Conservation (phyloP, 108 stramenopile species). For the Nitzschia palea region DNA sequence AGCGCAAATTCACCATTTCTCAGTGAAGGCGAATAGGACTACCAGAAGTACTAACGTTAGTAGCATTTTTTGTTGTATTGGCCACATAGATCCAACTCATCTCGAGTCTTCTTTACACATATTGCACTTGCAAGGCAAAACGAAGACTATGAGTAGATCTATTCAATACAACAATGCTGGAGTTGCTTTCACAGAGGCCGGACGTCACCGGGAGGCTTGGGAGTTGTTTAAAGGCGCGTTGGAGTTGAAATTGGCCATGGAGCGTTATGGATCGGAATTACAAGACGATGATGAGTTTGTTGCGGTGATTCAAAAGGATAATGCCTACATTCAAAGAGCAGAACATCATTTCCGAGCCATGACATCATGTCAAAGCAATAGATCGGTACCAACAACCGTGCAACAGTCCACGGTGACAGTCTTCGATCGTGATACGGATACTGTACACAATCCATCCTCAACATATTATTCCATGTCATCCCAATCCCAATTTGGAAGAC, state of each 20-base stretch:
- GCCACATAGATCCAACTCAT: background rate
- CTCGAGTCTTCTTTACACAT: too few species aligned
- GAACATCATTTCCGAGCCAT: constrained; percentile 3
- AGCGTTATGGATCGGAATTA: background rate
- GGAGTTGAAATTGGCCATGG: constrained; percentile 16
- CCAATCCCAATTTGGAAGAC: background rate
- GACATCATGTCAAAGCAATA: background rate
- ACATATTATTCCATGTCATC: background rate
- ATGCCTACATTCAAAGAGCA: constrained; percentile 15
- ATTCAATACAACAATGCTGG: constrained; percentile 34
- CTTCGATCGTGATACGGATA: background rate
- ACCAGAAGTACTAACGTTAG: background rate
- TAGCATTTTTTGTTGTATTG: background rate
- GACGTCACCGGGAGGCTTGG: constrained; percentile 12
- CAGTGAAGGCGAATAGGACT: background rate
- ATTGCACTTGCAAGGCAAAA: too few species aligned
- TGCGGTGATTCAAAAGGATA: background rate
- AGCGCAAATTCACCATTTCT: too few species aligned
- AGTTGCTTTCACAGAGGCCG: constrained; percentile 17
- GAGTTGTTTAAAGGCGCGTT: constrained; percentile 28
- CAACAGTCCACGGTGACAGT: background rate
- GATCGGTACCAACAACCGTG: background rate
- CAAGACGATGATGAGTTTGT: background rate
- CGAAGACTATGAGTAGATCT: background rate
- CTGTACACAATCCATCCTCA: background rate